phyloP scores from a whole-genome alignment of 192 early-diverging fungal species.

The Rhizoclosmatium globosum region DNA sequence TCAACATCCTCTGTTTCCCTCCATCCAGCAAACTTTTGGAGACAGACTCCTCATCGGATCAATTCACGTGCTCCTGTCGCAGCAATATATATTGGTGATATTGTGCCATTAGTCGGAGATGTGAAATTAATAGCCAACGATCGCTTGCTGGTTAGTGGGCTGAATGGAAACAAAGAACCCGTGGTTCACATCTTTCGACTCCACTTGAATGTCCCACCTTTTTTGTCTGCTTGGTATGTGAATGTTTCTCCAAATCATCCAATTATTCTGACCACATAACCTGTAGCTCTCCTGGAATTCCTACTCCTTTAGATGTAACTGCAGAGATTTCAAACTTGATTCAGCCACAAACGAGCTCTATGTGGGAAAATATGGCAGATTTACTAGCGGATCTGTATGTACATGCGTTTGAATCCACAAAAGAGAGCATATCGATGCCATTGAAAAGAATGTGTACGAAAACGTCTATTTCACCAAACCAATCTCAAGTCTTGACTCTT shows the following conservation, averaged over 20 bases:
- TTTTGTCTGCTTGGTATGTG: too few species aligned
- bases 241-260: background rate
- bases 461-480: background rate
- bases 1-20: background rate
- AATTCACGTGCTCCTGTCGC: too few species aligned
- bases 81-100: too few species aligned
- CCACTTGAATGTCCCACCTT: too few species aligned
- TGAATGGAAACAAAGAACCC: too few species aligned
- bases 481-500: slow-evolving; percentile 9
- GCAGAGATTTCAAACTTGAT: background rate
- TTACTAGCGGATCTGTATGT: background rate
- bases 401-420: slow-evolving; percentile 16
- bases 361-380: slow-evolving; percentile 5
- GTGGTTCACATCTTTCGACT: too few species aligned
- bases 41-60: background rate
- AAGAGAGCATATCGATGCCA: background rate
- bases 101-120: too few species aligned
- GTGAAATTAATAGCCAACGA: too few species aligned
- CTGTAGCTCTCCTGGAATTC: background rate
- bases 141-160: too few species aligned
- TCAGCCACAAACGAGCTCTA: background rate
- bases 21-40: background rate
- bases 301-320: too few species aligned
- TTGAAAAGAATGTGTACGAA: background rate
- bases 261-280: background rate